phyloP scores from a whole-genome alignment of 352 stramenopile species.

The Phytopythium montanum region DNA sequence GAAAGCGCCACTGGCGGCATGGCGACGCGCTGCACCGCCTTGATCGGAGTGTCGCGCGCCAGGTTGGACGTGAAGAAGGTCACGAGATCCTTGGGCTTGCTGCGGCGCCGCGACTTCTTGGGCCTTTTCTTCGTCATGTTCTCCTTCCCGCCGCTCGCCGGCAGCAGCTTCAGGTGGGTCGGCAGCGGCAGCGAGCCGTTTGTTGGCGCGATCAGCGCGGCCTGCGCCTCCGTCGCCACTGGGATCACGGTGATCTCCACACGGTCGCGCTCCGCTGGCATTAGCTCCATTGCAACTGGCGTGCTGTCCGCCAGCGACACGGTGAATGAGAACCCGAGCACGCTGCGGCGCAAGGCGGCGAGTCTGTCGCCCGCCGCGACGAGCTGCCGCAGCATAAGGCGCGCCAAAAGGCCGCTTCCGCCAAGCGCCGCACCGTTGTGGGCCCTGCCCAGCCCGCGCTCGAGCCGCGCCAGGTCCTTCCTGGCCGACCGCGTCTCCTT shows the following conservation, averaged over 20 bases:
- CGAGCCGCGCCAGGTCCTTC: constrained; percentile 8
- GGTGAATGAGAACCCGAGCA: constrained; percentile 52
- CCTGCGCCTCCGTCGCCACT: constrained; percentile 13
- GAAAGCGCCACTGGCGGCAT: constrained; percentile 16
- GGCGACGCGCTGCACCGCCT: constrained; percentile 11
- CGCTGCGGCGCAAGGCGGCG: constrained; percentile 35
- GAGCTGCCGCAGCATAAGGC: constrained; percentile 6
- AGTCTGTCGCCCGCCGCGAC: constrained; percentile 9
- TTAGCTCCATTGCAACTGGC: constrained; percentile 8
- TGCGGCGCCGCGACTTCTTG: constrained; percentile 7
- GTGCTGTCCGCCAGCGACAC: constrained; percentile 49
- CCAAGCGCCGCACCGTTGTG: constrained; percentile 2
- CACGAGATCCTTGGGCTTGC: constrained; percentile 10
- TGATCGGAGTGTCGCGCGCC: constrained; percentile 9
- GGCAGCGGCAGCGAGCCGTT: constrained; percentile 19
- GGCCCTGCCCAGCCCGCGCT: constrained; percentile 10
- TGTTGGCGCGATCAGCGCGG: constrained; percentile 22
- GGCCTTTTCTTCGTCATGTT: constrained; percentile 1
- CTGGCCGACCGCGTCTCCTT: neutral
- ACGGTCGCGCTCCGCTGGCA: constrained; percentile 11
- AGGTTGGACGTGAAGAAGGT: constrained; percentile 10
- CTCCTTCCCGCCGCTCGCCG: neutral
- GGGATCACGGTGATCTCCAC: constrained; percentile 3
- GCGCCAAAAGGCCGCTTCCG: neutral
- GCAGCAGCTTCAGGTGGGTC: constrained; percentile 8